Evolutionary conservation across 2,329 filamentous ascomycete species (phyloP).

Genomic region (Trichoderma breve): DNA sequence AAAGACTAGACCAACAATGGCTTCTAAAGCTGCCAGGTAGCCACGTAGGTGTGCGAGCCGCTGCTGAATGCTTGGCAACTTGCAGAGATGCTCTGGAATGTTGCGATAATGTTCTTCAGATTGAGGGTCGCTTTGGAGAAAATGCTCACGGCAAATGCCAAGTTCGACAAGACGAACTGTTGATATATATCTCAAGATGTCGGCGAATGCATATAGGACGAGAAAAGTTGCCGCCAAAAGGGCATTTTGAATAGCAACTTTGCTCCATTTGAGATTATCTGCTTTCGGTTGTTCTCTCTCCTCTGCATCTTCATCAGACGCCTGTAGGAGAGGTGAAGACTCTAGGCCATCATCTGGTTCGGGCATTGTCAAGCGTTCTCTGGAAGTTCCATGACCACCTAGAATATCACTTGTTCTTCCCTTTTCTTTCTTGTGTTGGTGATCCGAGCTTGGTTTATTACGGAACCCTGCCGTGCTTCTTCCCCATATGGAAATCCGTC

Average conservation of each 20-base stretch:
- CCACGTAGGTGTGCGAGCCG: conserved; percentile 9
- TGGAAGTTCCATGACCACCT: not conserved
- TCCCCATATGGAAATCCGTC: not conserved
- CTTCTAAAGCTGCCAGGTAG: not conserved
- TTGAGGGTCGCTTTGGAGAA: not conserved
- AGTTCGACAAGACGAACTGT: conserved; percentile 2
- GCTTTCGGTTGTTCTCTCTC: not conserved
- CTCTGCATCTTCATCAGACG: not conserved
- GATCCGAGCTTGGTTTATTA: not conserved
- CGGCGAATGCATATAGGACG: conserved; percentile 9
- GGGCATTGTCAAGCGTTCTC: not conserved
- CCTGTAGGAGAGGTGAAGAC: not conserved
- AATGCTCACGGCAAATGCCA: conserved; percentile 8
- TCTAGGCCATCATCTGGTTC: not conserved
- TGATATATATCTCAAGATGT: conserved; percentile 2
- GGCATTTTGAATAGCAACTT: not conserved
- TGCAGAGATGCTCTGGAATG: conserved; percentile 13
- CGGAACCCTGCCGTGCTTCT: not conserved
- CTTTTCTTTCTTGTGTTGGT: not conserved
- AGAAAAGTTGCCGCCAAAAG: not conserved
- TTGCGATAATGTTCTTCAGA: not conserved
- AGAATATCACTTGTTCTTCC: not conserved
- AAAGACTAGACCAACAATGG: not conserved
- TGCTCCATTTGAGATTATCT: not conserved
- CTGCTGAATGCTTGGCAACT: conserved; percentile 3